Evolutionary conservation across 371 early-diverging fungal genomes (phyloP), one percentile per base, ranked within the genome.

Genomic region (Vairimorpha ceranae): DNA sequence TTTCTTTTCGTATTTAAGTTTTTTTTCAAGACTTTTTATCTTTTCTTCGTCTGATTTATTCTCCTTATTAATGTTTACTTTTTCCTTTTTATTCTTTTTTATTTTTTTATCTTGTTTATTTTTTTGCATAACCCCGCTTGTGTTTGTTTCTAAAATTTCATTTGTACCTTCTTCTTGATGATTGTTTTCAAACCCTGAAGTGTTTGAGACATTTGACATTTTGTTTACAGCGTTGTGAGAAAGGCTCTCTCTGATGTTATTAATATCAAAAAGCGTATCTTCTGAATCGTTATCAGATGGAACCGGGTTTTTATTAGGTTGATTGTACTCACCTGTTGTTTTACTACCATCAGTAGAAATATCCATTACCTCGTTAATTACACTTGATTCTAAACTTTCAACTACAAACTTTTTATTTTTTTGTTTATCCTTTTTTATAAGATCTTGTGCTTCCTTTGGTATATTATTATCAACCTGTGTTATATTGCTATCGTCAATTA

Each of bases 231-330:
- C 3, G 10, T 66, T 73, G 4, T 27, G 8, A n/a, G 63, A 66
- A 12, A 78, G 27, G 23, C 45, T 70, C 48, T 72, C 56, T 35
- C 66, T 67, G 21, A 77, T 77, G 15, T 21, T 51, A 12, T 77
- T 58, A 6, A 77, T 59, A 60, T 77, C 65, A 72, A 74, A 78
- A 8, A 74, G 67, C 30, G 75, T 75, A 17, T 70, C 67, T 19
- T 60, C 36, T 30, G 6, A n/a, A 25, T 4, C 4, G 8, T 6
- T 30, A 21, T 56, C n/a, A 1, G 2, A 21, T 21, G 15, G 4
- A 12, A 2, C 29, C 29, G 2, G 32, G 15, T 56, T 56, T 12
- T 29, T 29, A 2, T 4, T 2, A 2, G 58, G 2, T n/a, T 56
- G 15, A 7, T 56, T 56, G 7, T 56, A 10, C 3, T 56, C 58